Evolutionary conservation across 2,329 filamentous ascomycete species (phyloP).

Genomic region (Talaromyces amestolkiae): DNA sequence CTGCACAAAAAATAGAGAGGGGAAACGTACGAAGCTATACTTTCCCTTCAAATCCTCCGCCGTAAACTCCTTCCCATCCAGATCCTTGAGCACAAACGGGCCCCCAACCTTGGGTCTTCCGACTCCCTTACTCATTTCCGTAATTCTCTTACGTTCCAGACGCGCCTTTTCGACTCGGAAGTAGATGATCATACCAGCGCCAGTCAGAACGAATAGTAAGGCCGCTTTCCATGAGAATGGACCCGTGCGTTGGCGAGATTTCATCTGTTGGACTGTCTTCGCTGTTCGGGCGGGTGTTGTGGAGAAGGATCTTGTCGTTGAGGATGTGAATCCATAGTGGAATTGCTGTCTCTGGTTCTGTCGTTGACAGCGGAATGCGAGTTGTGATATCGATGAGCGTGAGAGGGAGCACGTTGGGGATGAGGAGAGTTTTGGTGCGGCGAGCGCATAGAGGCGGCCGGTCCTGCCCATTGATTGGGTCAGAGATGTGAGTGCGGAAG

Average conservation of each 20-base stretch:
- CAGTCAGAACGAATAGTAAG: conserved; percentile 76
- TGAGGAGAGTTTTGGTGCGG: conserved; percentile 3
- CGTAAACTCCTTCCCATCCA: conserved; percentile 74
- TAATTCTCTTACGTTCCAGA: conserved; percentile 82
- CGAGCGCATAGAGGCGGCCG: background rate
- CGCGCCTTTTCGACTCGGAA: conserved; percentile 91
- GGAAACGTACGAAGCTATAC: conserved; percentile 57
- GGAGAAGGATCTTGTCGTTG: conserved; percentile 27
- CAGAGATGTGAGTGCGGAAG: background rate
- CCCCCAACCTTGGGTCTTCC: conserved; percentile 92
- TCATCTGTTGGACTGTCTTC: conserved; percentile 43
- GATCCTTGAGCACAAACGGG: conserved; percentile 75
- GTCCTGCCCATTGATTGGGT: conserved; percentile 9
- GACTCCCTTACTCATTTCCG: conserved; percentile 88
- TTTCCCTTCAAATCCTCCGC: conserved; percentile 81
- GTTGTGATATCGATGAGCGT: conserved; percentile 2
- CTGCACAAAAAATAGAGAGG: too few species aligned
- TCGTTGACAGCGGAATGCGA: background rate
- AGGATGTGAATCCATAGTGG: background rate
- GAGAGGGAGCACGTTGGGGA: background rate
- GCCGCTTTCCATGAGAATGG: conserved; percentile 95
- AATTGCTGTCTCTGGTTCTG: background rate
- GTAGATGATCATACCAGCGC: conserved; percentile 76
- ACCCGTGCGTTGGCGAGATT: conserved; percentile 39
- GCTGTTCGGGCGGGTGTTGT: conserved; percentile 27